A percentile compares a stretch with the other conserved stretches of the same genome.
phyloP scores from a whole-genome alignment of 768 basidiomycete genomes.

The Rhizopogon sp. region DNA sequence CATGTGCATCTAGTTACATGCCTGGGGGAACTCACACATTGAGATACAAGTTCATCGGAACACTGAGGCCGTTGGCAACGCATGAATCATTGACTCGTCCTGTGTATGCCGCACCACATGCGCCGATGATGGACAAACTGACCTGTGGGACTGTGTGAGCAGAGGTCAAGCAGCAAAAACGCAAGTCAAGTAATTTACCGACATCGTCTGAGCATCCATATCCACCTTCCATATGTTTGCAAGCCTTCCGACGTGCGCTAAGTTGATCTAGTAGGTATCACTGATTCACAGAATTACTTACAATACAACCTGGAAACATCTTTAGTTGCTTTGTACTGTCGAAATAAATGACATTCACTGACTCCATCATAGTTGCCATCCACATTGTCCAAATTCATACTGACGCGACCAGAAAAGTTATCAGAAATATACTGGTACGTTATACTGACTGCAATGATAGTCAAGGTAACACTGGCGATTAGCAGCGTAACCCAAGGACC shows the following conservation, averaged over 20 bases:
- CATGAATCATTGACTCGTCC: not conserved
- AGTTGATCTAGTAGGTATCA: not conserved
- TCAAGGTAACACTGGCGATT: not conserved
- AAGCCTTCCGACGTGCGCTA: not conserved
- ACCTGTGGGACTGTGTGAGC: not conserved
- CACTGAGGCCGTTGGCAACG: not conserved
- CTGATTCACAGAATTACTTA: not conserved
- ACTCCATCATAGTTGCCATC: not conserved
- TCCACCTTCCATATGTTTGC: conserved; percentile 1
- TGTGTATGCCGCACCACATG: conserved; percentile 1
- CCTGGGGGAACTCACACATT: not conserved
- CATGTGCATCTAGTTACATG: no score
- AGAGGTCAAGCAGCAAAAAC: no score
- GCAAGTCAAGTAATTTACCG: not conserved
- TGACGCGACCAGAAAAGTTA: not conserved
- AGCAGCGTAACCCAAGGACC: conserved; percentile 1
- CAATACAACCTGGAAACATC: not conserved
- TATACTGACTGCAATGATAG: not conserved
- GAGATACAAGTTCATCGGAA: conserved; percentile 5
- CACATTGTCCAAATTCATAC: not conserved
- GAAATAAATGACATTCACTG: not conserved
- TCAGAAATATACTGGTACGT: not conserved
- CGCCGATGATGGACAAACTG: conserved; percentile 5
- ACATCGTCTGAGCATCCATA: not conserved
- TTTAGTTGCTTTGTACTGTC: not conserved